Conservation (phyloP, 495 filamentous ascomycete species). For the Sabuloglossum arenarium region DNA sequence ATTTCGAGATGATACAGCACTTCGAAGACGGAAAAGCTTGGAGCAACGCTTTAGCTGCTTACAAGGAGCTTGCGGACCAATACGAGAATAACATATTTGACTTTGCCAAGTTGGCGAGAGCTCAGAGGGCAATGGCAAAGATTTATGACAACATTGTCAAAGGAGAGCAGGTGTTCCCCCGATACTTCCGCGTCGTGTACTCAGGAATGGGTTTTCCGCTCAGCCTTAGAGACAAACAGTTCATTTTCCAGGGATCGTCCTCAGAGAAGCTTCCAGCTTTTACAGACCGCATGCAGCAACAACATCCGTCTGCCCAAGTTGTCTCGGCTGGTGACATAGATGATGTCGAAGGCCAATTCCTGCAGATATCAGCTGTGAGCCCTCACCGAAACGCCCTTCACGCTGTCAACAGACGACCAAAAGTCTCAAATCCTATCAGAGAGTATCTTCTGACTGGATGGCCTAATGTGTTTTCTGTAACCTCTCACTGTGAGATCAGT, state of each 20-base stretch:
- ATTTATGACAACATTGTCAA: slow-evolving; percentile 78
- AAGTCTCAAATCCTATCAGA: slow-evolving; percentile 59
- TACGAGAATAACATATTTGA: slow-evolving; percentile 83
- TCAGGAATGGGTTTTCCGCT: slow-evolving; percentile 77
- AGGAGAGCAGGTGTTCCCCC: slow-evolving; percentile 51
- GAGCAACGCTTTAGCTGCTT: slow-evolving; percentile 74
- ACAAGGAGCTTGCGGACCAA: slow-evolving; percentile 73
- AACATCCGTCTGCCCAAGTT: slow-evolving; percentile 75
- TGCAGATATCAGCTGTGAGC: slow-evolving; percentile 63
- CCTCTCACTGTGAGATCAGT: slow-evolving; percentile 40
- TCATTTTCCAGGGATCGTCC: slow-evolving; percentile 67
- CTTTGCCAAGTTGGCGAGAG: slow-evolving; percentile 72
- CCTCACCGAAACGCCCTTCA: slow-evolving; percentile 65
- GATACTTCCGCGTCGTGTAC: slow-evolving; percentile 86
- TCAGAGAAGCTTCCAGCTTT: slow-evolving; percentile 62
- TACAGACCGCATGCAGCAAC: slow-evolving; percentile 79
- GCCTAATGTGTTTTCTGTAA: slow-evolving; percentile 52
- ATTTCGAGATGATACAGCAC: slow-evolving; percentile 83
- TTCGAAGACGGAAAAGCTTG: slow-evolving; percentile 87
- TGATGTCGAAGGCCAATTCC: slow-evolving; percentile 80
- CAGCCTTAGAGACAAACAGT: slow-evolving; percentile 71
- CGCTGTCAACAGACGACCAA: slow-evolving; percentile 70
- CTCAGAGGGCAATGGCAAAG: slow-evolving; percentile 78
- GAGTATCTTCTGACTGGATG: slow-evolving; percentile 65
- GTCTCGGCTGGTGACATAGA: slow-evolving; percentile 45